Conservation (phyloP, 2,329 filamentous ascomycete genomes). For the Furcasterigmium furcatum region DNA sequence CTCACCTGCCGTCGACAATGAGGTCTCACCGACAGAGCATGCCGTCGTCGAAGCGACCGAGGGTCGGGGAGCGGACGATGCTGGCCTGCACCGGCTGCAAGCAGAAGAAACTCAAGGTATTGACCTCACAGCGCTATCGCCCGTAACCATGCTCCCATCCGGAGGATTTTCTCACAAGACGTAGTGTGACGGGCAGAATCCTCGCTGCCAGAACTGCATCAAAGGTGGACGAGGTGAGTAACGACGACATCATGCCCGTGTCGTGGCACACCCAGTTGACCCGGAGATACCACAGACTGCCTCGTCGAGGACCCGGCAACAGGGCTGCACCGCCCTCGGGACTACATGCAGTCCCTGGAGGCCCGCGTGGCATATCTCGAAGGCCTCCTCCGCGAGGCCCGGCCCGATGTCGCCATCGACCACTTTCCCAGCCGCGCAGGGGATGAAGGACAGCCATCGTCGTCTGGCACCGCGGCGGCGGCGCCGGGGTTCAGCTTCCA, state of each 20-base stretch:
- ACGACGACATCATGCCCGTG: too few relatives aligned
- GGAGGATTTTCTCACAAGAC: not conserved
- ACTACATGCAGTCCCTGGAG: constrained; percentile 26
- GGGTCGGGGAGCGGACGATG: constrained; percentile 19
- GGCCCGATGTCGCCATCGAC: constrained; percentile 20
- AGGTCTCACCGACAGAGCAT: not conserved
- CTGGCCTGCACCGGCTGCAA: constrained; percentile 20
- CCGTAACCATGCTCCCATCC: too few relatives aligned
- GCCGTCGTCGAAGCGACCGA: constrained; percentile 11
- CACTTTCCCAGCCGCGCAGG: constrained; percentile 4
- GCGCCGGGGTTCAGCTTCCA: not conserved
- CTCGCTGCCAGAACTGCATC: constrained; percentile 21
- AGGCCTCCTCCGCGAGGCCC: constrained; percentile 19
- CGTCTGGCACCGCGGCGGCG: not conserved
- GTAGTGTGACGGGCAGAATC: constrained; percentile 18
- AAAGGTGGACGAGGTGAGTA: constrained; percentile 12
- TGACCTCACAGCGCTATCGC: not conserved
- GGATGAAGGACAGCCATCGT: constrained; percentile 2
- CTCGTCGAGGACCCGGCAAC: constrained; percentile 31
- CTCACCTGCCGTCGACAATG: not conserved
- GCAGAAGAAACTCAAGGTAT: constrained; percentile 20
- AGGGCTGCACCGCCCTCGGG: constrained; percentile 23
- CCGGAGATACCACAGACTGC: too few relatives aligned
- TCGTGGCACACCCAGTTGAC: too few relatives aligned
- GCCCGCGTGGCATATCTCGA: constrained; percentile 23